Percentiles rank a stretch among this genome's conserved stretches.
These are phyloP conservation scores for Dactylonectria macrodidyma DNA, from an alignment of 2,329 filamentous ascomycete genomes.

Conservation along the genomic window DNA sequence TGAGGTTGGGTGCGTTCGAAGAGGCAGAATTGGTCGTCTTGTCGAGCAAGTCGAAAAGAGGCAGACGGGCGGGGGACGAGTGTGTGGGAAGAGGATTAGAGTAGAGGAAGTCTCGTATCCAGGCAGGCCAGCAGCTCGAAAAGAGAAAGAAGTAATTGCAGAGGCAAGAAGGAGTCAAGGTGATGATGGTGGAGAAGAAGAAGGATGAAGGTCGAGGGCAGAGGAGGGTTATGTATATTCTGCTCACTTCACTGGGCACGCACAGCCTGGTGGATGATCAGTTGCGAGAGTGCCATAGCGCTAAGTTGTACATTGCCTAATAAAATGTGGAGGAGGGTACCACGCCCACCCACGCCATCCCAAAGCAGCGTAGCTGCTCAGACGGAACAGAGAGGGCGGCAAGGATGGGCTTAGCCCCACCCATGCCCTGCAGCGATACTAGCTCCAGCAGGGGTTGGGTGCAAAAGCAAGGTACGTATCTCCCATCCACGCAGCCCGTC, in stretches of 20 bases:
- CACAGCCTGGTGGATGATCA: conserved; percentile 50
- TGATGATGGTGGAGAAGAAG: conserved; percentile 39
- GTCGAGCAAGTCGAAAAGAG: conserved; percentile 15
- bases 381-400: conserved; percentile 33
- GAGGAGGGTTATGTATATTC: conserved; percentile 48
- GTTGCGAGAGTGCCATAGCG: conserved; percentile 43
- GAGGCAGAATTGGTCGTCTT: conserved; percentile 22
- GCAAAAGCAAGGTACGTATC: conserved; percentile 36
- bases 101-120: conserved; percentile 32
- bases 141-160: conserved; percentile 42
- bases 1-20: conserved; percentile 33
- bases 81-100: conserved; percentile 33
- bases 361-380: conserved; percentile 41
- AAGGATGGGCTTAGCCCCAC: conserved; percentile 39
- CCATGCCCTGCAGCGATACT: conserved; percentile 51
- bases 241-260: conserved; percentile 46
- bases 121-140: conserved; percentile 35
- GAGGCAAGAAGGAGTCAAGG: conserved; percentile 36
- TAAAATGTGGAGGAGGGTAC: conserved; percentile 50
- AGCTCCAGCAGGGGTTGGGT: conserved; percentile 38
- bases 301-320: conserved; percentile 49
- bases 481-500: conserved; percentile 30
- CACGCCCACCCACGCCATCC: conserved; percentile 44
- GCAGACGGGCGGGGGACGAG: conserved; percentile 29
- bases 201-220: conserved; percentile 41